A percentile compares a stretch with the other conserved stretches of the same genome.
Conservation (phyloP, 352 stramenopile genomes). For the Pythium biforme region DNA sequence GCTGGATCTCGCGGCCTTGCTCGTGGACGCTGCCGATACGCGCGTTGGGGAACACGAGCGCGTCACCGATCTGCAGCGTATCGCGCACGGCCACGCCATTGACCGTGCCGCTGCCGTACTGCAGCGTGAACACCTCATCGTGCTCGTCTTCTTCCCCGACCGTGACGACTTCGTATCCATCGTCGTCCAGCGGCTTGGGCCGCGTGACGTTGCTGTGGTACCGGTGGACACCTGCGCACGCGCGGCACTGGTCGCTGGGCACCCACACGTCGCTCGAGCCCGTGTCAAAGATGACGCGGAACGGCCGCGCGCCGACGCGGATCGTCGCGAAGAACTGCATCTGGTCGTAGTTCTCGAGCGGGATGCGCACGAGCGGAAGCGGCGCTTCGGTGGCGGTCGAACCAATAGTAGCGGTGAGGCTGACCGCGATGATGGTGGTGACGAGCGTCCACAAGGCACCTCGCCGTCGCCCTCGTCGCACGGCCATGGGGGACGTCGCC, state of each 20-base stretch:
- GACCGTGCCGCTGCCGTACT: slow-evolving; percentile 40
- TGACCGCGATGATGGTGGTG: background rate
- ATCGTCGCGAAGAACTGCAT: slow-evolving; percentile 44
- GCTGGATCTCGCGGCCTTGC: slow-evolving; percentile 31
- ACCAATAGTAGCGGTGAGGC: background rate
- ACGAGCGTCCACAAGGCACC: background rate
- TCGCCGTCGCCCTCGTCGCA: no score
- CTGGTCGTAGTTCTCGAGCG: slow-evolving; percentile 40
- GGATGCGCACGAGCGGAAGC: slow-evolving; percentile 24
- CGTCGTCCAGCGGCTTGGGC: background rate
- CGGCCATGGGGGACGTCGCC: no score
- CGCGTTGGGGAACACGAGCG: slow-evolving; percentile 9
- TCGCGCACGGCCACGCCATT: slow-evolving; percentile 25
- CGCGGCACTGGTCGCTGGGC: slow-evolving; percentile 26
- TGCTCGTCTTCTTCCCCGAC: slow-evolving; percentile 3
- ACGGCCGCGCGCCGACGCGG: slow-evolving; percentile 32
- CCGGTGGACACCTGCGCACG: slow-evolving; percentile 31
- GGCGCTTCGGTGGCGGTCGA: background rate
- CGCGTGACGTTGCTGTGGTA: slow-evolving; percentile 27
- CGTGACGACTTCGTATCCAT: background rate
- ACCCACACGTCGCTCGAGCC: slow-evolving; percentile 46
- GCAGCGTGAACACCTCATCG: slow-evolving; percentile 20
- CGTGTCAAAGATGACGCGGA: slow-evolving; percentile 51
- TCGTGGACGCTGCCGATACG: slow-evolving; percentile 29
- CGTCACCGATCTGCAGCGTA: slow-evolving; percentile 20